These are phyloP conservation scores for Pseudozyma flocculosa DNA, from an alignment of 1,284 basidiomycete species.

Conservation along the genomic window DNA sequence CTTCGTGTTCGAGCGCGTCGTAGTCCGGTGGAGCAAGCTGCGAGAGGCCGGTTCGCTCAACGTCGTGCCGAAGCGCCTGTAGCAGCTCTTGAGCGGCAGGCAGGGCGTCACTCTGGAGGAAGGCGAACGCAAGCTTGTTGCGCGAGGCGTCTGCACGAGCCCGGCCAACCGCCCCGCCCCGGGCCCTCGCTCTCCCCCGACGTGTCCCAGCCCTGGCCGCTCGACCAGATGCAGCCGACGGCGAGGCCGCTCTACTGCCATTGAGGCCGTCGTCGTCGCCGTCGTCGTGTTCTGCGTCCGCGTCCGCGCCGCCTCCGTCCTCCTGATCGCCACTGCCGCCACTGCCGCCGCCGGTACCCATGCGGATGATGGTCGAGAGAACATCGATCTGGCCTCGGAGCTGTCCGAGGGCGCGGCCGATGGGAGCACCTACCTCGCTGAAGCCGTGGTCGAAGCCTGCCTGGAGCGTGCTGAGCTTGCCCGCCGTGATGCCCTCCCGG, in stretches of 20 bases:
- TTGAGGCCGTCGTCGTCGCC: no score
- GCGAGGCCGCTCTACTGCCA: no score
- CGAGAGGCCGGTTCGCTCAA: conserved; percentile 12
- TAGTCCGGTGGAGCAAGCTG: conserved; percentile 32
- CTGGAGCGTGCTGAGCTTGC: conserved; percentile 77
- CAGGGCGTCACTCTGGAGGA: background rate
- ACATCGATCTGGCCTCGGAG: conserved; percentile 70
- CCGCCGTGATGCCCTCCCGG: conserved; percentile 79
- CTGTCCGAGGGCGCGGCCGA: conserved; percentile 71
- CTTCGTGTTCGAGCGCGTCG: conserved; percentile 41
- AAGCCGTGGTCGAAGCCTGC: conserved; percentile 79
- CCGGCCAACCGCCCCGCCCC: background rate
- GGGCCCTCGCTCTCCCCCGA: background rate
- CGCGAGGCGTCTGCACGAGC: background rate
- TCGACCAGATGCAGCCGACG: no score
- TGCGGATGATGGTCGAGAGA: conserved; percentile 60
- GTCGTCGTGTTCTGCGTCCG: background rate
- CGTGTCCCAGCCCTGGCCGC: no score
- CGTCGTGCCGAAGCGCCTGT: conserved; percentile 4
- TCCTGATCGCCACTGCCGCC: background rate
- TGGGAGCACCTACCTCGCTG: conserved; percentile 68
- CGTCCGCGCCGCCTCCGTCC: background rate
- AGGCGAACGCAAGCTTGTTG: background rate
- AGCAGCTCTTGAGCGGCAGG: background rate
- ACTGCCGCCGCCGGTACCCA: no score